Conservation (phyloP, 495 filamentous ascomycete genomes). For the Glonium stellatum region DNA sequence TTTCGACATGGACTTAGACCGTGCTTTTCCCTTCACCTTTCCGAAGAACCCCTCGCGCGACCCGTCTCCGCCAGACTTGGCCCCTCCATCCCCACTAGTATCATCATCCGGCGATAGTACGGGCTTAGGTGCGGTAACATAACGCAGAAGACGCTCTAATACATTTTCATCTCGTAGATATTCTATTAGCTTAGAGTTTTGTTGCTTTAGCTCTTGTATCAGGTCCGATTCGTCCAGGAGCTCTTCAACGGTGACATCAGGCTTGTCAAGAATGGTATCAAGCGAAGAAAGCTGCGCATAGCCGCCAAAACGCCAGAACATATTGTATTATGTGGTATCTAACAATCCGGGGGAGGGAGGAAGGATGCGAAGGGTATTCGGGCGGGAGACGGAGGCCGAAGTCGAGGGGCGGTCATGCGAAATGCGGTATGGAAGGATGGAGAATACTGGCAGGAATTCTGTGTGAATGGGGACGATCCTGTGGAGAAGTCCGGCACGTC, state of each 20-base stretch:
- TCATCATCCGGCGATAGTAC: constrained; percentile 53
- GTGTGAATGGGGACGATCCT: not conserved
- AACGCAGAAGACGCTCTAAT: constrained; percentile 79
- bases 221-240: constrained; percentile 91
- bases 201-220: constrained; percentile 95
- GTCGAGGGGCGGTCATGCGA: constrained; percentile 17
- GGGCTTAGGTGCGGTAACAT: constrained; percentile 71
- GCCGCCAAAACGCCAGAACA: constrained; percentile 99
- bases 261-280: constrained; percentile 92
- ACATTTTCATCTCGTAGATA: constrained; percentile 83
- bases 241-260: constrained; percentile 90
- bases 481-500: not conserved
- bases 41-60: constrained; percentile 31
- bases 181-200: constrained; percentile 96
- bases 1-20: constrained; percentile 30
- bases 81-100: constrained; percentile 48
- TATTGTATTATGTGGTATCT: constrained; percentile 44
- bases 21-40: constrained; percentile 27
- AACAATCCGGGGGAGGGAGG: constrained; percentile 1
- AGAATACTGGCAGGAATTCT: not conserved
- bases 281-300: constrained; percentile 96
- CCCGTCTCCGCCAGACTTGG: constrained; percentile 43
- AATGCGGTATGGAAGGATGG: not conserved
- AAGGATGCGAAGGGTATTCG: constrained; percentile 10
- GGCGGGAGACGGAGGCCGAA: constrained; percentile 6